phyloP scores from a whole-genome alignment of 2,329 filamentous ascomycete species.

The Colletotrichum theobromicola region DNA sequence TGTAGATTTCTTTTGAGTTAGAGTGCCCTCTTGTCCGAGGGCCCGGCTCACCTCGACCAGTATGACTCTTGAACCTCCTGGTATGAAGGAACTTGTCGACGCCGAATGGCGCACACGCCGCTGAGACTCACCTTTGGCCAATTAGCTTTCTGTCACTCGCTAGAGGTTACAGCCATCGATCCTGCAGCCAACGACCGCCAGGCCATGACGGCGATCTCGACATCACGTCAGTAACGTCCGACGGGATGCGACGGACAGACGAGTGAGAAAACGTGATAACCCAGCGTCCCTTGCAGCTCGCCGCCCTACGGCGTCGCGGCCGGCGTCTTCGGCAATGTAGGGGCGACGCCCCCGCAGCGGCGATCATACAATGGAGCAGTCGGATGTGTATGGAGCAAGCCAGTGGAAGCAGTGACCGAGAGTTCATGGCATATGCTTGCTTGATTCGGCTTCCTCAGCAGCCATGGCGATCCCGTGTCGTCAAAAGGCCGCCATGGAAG shows the following conservation, averaged over 20 bases:
- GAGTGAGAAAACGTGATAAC: not conserved
- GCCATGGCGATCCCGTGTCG: not conserved
- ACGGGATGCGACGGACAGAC: not conserved
- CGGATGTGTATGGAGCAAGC: constrained; percentile 6
- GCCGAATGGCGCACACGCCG: not conserved
- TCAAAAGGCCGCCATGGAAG: not conserved
- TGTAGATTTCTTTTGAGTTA: not conserved
- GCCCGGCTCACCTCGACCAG: rapidly evolving
- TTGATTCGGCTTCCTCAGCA: not conserved
- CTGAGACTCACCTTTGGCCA: not conserved
- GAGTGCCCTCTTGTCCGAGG: not conserved
- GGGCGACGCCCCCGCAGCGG: not conserved
- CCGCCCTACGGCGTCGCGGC: not conserved
- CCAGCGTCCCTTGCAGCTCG: not conserved
- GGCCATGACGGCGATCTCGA: not conserved
- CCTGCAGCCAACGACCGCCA: not conserved
- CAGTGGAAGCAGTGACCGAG: not conserved
- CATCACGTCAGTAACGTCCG: not conserved
- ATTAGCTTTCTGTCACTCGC: not conserved
- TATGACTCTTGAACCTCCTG: not conserved
- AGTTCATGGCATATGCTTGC: not conserved
- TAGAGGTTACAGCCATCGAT: not conserved
- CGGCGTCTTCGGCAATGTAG: not conserved
- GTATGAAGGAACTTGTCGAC: rapidly evolving
- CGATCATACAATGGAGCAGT: constrained; percentile 15